phyloP scores from a whole-genome alignment of 73 alveolate genomes.

The Stentor coeruleus region DNA sequence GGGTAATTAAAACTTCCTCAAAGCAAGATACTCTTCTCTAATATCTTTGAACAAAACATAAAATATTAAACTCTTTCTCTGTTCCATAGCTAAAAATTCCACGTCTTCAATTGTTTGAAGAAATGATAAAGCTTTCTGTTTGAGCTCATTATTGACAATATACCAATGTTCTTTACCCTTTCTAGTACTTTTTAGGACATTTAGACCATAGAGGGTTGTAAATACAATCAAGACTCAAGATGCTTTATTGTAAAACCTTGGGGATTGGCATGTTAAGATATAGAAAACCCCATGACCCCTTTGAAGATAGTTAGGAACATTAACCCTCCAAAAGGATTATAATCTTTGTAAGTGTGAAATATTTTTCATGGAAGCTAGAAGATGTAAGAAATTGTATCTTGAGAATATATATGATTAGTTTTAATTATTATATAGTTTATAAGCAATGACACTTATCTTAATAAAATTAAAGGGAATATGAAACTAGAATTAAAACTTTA shows the following conservation, averaged over 20 bases:
- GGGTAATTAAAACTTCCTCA: neutral
- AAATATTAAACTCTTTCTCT: neutral
- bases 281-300: neutral
- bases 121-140: neutral
- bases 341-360: slow-evolving; percentile 12
- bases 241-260: neutral
- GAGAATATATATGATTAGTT: too few species aligned
- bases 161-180: neutral
- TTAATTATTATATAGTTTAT: too few species aligned
- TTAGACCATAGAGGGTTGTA: neutral
- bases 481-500: too few species aligned
- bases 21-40: neutral
- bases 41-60: neutral
- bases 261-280: neutral
- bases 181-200: neutral
- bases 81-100: neutral
- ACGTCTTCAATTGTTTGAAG: slow-evolving; percentile 18
- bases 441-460: neutral
- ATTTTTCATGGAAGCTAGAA: too few species aligned
- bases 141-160: neutral
- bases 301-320: neutral
- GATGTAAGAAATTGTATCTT: too few species aligned
- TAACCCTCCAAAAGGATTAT: slow-evolving; percentile 7
- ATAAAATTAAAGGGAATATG: too few species aligned
- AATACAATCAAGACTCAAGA: neutral